Conservation (phyloP, 2,329 filamentous ascomycete species). For the Colletotrichum eleusines region DNA sequence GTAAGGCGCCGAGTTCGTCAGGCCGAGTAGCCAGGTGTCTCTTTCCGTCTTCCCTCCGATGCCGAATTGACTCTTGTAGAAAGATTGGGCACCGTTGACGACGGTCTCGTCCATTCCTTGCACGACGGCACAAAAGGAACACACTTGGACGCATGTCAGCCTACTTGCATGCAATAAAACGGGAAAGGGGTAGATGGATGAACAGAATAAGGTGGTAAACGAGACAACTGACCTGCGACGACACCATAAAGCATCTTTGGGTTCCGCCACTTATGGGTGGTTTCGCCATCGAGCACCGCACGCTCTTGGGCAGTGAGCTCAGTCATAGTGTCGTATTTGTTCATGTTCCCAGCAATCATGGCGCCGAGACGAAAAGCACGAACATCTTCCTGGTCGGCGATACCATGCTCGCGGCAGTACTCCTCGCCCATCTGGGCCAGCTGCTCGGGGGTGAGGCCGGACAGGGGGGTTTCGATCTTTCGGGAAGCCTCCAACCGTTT, state of each 20-base stretch:
- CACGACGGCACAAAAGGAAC: constrained; percentile 76
- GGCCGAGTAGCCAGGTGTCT: constrained; percentile 69
- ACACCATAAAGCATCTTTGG: constrained; percentile 74
- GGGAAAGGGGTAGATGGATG: background rate
- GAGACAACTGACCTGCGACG: constrained; percentile 60
- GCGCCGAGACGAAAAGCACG: constrained; percentile 71
- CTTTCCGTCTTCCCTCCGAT: constrained; percentile 65
- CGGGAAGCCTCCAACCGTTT: constrained; percentile 52
- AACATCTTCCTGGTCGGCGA: constrained; percentile 67
- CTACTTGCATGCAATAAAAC: background rate
- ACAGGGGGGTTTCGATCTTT: constrained; percentile 57
- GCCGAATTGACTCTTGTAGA: constrained; percentile 62
- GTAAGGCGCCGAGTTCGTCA: constrained; percentile 72
- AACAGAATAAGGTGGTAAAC: background rate
- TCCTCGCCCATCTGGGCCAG: constrained; percentile 67
- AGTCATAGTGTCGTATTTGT: constrained; percentile 61
- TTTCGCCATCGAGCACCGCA: constrained; percentile 69
- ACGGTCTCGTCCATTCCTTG: constrained; percentile 77
- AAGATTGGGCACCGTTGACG: constrained; percentile 70
- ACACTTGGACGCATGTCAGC: constrained; percentile 53
- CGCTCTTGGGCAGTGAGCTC: constrained; percentile 70
- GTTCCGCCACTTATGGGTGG: constrained; percentile 75
- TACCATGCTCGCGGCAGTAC: constrained; percentile 67
- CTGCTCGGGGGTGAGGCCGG: constrained; percentile 56
- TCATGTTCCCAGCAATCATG: constrained; percentile 66